phyloP scores from a whole-genome alignment of 805 yeast species.

The Candida pseudoglaebosa region DNA sequence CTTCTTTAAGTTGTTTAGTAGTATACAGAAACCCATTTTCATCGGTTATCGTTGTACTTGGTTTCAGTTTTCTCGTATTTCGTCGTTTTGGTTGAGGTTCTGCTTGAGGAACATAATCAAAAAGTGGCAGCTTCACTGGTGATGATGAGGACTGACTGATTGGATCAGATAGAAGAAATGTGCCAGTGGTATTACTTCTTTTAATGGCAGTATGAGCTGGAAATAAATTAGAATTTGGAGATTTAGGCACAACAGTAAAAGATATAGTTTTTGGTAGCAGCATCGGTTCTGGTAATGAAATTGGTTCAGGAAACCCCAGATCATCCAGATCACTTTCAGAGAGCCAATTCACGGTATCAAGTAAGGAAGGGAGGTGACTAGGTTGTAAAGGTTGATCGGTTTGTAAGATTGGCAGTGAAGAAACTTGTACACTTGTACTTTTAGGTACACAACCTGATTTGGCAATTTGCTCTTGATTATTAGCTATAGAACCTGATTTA shows the following conservation, averaged over 20 bases:
- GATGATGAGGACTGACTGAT: conserved; percentile 5
- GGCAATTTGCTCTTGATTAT: no score
- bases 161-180: conserved; percentile 5
- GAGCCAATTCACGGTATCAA: conserved; percentile 20
- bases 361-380: conserved; percentile 1
- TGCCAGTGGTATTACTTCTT: conserved; percentile 6
- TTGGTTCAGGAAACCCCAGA: background rate
- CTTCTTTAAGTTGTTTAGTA: conserved; percentile 29
- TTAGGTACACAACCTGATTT: no score
- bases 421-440: no score
- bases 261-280: background rate
- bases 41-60: background rate
- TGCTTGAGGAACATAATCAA: conserved; percentile 5
- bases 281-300: no score
- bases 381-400: background rate
- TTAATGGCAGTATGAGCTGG: conserved; percentile 2
- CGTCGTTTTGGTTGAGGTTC: conserved; percentile 5
- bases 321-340: conserved; percentile 18
- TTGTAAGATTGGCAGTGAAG: background rate
- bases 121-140: conserved; percentile 1
- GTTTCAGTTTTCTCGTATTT: conserved; percentile 4
- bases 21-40: conserved; percentile 14
- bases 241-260: background rate
- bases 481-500: no score
- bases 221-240: background rate